Evolutionary conservation across 495 filamentous ascomycete genomes (phyloP), one percentile per base, ranked within the genome.

Genomic region (Lasiosphaeria ovina): DNA sequence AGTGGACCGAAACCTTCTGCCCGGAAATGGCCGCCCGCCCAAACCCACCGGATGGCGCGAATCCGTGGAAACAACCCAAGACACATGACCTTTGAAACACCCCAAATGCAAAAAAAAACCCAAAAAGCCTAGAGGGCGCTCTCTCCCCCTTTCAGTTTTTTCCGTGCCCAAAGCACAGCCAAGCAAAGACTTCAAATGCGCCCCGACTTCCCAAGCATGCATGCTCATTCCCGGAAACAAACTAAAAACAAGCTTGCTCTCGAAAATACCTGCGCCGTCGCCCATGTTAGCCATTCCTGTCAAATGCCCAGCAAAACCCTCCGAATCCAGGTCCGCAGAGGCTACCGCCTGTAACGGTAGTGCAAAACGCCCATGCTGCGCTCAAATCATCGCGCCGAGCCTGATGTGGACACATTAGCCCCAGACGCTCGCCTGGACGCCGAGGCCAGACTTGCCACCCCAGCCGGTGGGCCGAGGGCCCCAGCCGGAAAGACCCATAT

Each of bases 381-480:
- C 24, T 24, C 24, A 24, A 24, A 24, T 24, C 24, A 24, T 24
- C 24, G 24, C 24, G 24, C 24, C 24, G 24, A 24, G 24, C 24
- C 24, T 24, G 24, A 24, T 24, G 24, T 24, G 24, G 24, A 49
- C 6, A 6, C 10, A 59, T 80, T 83, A 92, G 62, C 88, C 88
- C 89, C 88, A 92, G 60, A 91, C 89, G 52, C 87, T 89, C 49
- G 88, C 87, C 66, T 89, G 87, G 54, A 87, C 85, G 53, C 87
- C 85, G 35, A 90, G 78, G 34, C 82, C 83, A 49, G 81, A 83
- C 76, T 89, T 90, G 57, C 79, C 85, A 47, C 88, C 88, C 89
- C 89, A 92, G 58, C 90, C 88, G 35, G 84, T 87, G 45, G 85
- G 83, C 60, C 86, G 81, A 63, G 78, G 85, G 57, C 88, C 85